phyloP scores from a whole-genome alignment of 352 stramenopile genomes.

The Thalassiosira exigua region DNA sequence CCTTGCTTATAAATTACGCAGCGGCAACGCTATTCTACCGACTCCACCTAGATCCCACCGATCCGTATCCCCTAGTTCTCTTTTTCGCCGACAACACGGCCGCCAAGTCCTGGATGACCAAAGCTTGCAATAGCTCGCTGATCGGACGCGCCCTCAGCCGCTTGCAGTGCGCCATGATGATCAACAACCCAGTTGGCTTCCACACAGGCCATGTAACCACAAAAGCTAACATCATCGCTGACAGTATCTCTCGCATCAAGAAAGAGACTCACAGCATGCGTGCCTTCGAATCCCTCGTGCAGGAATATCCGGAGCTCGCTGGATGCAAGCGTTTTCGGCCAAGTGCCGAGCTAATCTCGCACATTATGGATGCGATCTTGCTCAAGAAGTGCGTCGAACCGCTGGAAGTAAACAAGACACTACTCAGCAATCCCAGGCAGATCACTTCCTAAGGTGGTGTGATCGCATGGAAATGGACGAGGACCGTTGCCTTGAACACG shows the following conservation, averaged over 20 bases:
- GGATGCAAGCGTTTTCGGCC: slow-evolving; percentile 37
- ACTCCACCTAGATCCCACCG: background rate
- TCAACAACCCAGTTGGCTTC: slow-evolving; percentile 51
- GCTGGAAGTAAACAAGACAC: slow-evolving; percentile 15
- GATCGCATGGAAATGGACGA: background rate
- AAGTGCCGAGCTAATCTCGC: slow-evolving; percentile 31
- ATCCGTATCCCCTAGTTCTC: slow-evolving; percentile 24
- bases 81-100: slow-evolving; percentile 39
- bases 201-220: slow-evolving; percentile 29
- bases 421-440: slow-evolving; percentile 30
- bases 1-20: slow-evolving; percentile 46
- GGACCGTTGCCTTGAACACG: background rate
- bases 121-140: slow-evolving; percentile 36
- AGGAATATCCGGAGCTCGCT: slow-evolving; percentile 38
- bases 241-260: slow-evolving; percentile 46
- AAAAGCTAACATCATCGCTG: slow-evolving; percentile 44
- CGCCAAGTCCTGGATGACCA: slow-evolving; percentile 32
- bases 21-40: background rate
- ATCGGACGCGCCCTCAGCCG: slow-evolving; percentile 19
- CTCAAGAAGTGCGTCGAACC: slow-evolving; percentile 24
- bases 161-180: slow-evolving; percentile 43
- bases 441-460: slow-evolving; percentile 34
- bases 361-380: slow-evolving; percentile 41
- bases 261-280: slow-evolving; percentile 9
- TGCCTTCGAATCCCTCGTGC: slow-evolving; percentile 24